Evolutionary conservation across 2,329 filamentous ascomycete species (phyloP).

Genomic region (Septoria linicola): DNA sequence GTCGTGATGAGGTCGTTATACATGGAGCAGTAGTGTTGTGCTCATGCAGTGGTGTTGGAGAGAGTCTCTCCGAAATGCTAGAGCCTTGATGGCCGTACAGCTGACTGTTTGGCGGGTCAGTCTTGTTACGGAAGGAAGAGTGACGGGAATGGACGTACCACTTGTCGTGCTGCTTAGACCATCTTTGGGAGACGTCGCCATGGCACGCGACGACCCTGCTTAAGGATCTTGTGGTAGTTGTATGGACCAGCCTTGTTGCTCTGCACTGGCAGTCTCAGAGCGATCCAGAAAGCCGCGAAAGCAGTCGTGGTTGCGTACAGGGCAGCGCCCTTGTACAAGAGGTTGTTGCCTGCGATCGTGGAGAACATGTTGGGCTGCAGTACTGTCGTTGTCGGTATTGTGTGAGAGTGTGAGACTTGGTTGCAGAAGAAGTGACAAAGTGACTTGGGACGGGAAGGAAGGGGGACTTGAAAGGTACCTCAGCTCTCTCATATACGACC

Average conservation of each 20-base stretch:
- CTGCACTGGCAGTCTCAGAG: slow-evolving; percentile 33
- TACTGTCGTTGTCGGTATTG: background rate
- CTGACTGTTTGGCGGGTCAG: background rate
- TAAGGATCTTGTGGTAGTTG: slow-evolving; percentile 36
- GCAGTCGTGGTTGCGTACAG: slow-evolving; percentile 35
- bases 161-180: slow-evolving; percentile 27
- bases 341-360: slow-evolving; percentile 20
- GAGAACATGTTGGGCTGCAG: slow-evolving; percentile 27
- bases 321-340: slow-evolving; percentile 35
- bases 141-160: slow-evolving; percentile 16
- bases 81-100: background rate
- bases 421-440: slow-evolving; percentile 5
- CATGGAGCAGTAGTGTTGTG: background rate
- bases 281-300: slow-evolving; percentile 35
- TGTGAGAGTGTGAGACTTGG: background rate
- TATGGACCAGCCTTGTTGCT: slow-evolving; percentile 35
- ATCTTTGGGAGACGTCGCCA: slow-evolving; percentile 36
- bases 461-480: background rate
- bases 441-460: background rate
- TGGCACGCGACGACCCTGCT: slow-evolving; percentile 31
- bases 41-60: background rate
- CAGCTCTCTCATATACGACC: background rate
- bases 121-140: background rate
- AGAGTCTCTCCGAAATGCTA: background rate
- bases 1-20: slow-evolving; percentile 1